phyloP scores from a whole-genome alignment of 306 rosid genomes.

The Amphicarpaea edgeworthii region DNA sequence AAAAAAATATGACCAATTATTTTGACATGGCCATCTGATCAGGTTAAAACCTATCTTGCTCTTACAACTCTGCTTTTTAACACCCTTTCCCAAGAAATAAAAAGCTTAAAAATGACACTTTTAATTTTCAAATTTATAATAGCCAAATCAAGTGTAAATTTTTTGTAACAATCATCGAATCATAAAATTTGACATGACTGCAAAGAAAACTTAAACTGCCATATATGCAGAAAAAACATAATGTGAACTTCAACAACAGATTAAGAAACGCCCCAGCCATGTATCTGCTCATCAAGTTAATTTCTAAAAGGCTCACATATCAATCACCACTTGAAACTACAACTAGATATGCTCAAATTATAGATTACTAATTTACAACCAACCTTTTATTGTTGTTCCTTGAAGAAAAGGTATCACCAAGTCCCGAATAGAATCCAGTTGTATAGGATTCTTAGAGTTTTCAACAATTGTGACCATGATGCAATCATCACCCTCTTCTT shows the following conservation, averaged over 20 bases:
- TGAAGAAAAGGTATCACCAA: conserved; percentile 76
- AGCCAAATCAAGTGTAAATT: conserved; percentile 14
- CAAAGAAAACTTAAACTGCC: conserved; percentile 31
- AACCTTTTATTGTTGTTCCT: conserved; percentile 77
- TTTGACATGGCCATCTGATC: conserved; percentile 5
- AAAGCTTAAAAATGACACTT: neutral
- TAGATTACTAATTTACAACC: conserved; percentile 48
- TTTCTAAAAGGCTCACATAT: conserved; percentile 24
- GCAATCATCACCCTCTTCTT: conserved; percentile 58
- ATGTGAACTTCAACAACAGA: conserved; percentile 33
- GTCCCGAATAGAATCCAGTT: conserved; percentile 64
- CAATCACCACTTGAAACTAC: conserved; percentile 7
- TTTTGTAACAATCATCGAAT: conserved; percentile 24
- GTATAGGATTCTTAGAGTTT: conserved; percentile 52
- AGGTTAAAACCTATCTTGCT: conserved; percentile 8
- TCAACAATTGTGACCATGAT: conserved; percentile 64
- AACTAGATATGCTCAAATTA: conserved; percentile 28
- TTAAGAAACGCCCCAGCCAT: conserved; percentile 5
- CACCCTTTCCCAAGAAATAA: conserved; percentile 5
- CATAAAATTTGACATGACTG: conserved; percentile 4
- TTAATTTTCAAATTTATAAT: neutral
- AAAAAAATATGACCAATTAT: neutral
- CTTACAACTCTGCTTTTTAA: conserved; percentile 40
- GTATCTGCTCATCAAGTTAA: conserved; percentile 4
- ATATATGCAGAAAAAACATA: conserved; percentile 28